Evolutionary conservation across 2,329 filamentous ascomycete genomes (phyloP).

Genomic region (Rhinocladiella similis): DNA sequence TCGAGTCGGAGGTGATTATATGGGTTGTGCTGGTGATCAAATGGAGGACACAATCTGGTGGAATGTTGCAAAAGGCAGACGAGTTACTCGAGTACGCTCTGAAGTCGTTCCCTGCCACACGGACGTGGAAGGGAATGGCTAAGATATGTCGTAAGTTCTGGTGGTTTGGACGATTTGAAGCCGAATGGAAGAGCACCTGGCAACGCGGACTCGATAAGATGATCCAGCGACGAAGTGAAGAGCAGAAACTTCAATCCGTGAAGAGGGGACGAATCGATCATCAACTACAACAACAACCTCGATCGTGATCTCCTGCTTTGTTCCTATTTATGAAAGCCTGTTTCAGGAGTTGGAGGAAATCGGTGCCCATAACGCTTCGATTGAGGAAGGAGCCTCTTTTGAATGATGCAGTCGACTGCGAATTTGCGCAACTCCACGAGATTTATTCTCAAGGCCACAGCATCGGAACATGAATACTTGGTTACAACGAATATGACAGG

Average conservation of each 20-base stretch:
- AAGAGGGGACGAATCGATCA: too few species aligned
- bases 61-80: slow-evolving; percentile 8
- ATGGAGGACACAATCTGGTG: slow-evolving; percentile 17
- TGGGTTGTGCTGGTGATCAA: slow-evolving; percentile 19
- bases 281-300: too few species aligned
- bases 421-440: too few species aligned
- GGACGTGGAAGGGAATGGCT: slow-evolving; percentile 17
- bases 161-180: slow-evolving; percentile 20
- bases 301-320: too few species aligned
- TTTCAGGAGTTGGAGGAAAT: too few species aligned
- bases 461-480: too few species aligned
- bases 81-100: slow-evolving; percentile 18
- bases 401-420: too few species aligned
- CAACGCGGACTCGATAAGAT: background rate
- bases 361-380: too few species aligned
- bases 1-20: slow-evolving; percentile 19
- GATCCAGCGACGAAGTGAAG: background rate
- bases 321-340: too few species aligned
- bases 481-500: too few species aligned
- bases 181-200: slow-evolving; percentile 16
- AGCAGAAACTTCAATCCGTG: background rate
- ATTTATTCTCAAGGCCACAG: too few species aligned
- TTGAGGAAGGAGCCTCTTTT: too few species aligned
- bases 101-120: slow-evolving; percentile 14
- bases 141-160: slow-evolving; percentile 21